These are phyloP conservation scores for Eragrostis nindensis DNA, from an alignment of 176 grass and related monocot genomes.

Conservation along the genomic window DNA sequence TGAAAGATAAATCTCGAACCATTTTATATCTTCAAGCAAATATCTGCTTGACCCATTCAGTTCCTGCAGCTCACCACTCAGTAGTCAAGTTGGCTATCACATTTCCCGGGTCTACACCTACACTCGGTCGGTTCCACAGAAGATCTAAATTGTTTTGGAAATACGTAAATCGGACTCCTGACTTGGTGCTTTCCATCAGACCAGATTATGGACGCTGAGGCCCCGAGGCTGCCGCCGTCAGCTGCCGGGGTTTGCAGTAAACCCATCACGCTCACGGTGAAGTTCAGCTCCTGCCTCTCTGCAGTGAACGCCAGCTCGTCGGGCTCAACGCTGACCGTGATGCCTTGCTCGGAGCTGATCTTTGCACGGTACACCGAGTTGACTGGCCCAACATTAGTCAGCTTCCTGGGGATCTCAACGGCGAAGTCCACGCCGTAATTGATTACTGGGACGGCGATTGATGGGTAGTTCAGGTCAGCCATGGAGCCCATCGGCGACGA, in stretches of 20 bases:
- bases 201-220: background rate
- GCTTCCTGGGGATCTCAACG: background rate
- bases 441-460: conserved; percentile 24
- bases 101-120: background rate
- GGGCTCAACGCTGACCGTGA: conserved; percentile 4
- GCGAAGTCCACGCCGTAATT: conserved; percentile 13
- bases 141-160: background rate
- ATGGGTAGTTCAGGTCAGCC: conserved; percentile 40
- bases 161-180: background rate
- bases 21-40: no score
- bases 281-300: no score
- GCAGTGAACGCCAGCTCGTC: background rate
- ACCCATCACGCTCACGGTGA: no score
- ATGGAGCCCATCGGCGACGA: background rate
- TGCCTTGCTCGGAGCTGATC: background rate
- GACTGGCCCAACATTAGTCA: conserved; percentile 15
- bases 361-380: background rate
- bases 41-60: no score
- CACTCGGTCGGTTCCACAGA: background rate
- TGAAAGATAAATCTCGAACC: no score
- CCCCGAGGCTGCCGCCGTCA: background rate
- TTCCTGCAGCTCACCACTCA: no score
- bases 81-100: background rate
- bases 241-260: background rate
- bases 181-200: background rate